These are phyloP conservation scores for Pichia sp. DNA, from an alignment of 1,139 yeast species.

Conservation along the genomic window DNA sequence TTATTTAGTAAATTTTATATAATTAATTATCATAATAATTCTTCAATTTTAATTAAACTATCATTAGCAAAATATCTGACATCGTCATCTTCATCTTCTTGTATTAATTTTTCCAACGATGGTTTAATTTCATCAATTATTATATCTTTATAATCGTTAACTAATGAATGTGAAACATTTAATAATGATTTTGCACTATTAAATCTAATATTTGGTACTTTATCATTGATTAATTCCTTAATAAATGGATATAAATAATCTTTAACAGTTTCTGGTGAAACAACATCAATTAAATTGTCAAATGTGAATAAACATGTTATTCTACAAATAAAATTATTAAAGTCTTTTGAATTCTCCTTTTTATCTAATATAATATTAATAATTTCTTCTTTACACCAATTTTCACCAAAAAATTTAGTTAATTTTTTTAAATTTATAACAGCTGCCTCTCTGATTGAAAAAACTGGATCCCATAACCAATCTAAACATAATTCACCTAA, in stretches of 20 bases:
- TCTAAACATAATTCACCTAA: constrained; percentile 86
- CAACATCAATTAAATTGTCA: constrained; percentile 68
- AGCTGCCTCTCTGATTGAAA: constrained; percentile 95
- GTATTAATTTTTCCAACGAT: constrained; percentile 54
- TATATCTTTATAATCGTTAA: constrained; percentile 33
- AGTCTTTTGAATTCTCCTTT: constrained; percentile 34
- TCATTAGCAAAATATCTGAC: constrained; percentile 80
- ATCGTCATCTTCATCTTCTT: constrained; percentile 72
- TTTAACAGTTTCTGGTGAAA: constrained; percentile 48
- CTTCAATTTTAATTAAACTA: constrained; percentile 31
- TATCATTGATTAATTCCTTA: constrained; percentile 62
- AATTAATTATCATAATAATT: constrained; percentile 9
- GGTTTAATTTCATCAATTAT: constrained; percentile 56
- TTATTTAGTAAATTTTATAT: not conserved
- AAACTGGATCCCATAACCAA: constrained; percentile 98
- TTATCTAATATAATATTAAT: constrained; percentile 62
- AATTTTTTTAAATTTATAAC: constrained; percentile 75
- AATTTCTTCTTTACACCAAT: constrained; percentile 87
- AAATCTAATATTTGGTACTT: constrained; percentile 91
- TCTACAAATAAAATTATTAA: constrained; percentile 74
- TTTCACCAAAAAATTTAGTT: constrained; percentile 82
- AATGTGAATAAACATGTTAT: constrained; percentile 87
- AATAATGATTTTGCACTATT: constrained; percentile 86
- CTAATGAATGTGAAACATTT: constrained; percentile 49
- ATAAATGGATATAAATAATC: constrained; percentile 75